phyloP scores from a whole-genome alignment of 208 protist species.

The Naegleria fowleri region DNA sequence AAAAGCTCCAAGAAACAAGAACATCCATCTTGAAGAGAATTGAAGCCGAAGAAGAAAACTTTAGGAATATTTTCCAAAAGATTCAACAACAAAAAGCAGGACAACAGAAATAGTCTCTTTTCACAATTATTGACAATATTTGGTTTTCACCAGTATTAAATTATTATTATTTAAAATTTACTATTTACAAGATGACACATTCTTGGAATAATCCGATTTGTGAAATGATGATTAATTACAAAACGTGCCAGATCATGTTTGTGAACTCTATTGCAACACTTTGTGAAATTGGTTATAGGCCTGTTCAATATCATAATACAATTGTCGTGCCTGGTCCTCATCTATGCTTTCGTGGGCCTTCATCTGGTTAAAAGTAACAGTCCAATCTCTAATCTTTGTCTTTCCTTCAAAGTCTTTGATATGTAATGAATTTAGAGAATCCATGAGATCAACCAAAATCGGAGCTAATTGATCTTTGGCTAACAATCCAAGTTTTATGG shows the following conservation, averaged over 20 bases:
- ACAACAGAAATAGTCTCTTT: neutral
- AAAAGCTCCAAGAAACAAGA: neutral
- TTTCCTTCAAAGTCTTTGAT: constrained; percentile 30
- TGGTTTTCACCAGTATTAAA: neutral
- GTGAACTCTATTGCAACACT: constrained; percentile 28
- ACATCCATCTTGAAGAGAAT: neutral
- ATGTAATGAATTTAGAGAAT: constrained; percentile 42
- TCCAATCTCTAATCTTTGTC: constrained; percentile 25
- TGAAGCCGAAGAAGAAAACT: neutral
- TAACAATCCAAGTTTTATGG: neutral
- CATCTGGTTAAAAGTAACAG: constrained; percentile 48
- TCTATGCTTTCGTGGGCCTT: constrained; percentile 47
- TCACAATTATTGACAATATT: neutral
- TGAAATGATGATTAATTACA: no score
- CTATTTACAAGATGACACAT: neutral
- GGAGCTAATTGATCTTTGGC: constrained; percentile 22
- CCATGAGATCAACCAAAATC: constrained; percentile 51
- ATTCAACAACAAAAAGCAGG: neutral
- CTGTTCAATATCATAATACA: constrained; percentile 50
- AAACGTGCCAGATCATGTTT: no score
- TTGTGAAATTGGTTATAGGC: constrained; percentile 41
- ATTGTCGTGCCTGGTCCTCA: constrained; percentile 47
- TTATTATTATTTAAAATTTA: neutral
- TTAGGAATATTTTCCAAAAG: neutral
- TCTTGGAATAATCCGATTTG: neutral